These are phyloP conservation scores for Ploettnerulaceae sp. DNA, from an alignment of 2,329 filamentous ascomycete genomes.

Conservation along the genomic window DNA sequence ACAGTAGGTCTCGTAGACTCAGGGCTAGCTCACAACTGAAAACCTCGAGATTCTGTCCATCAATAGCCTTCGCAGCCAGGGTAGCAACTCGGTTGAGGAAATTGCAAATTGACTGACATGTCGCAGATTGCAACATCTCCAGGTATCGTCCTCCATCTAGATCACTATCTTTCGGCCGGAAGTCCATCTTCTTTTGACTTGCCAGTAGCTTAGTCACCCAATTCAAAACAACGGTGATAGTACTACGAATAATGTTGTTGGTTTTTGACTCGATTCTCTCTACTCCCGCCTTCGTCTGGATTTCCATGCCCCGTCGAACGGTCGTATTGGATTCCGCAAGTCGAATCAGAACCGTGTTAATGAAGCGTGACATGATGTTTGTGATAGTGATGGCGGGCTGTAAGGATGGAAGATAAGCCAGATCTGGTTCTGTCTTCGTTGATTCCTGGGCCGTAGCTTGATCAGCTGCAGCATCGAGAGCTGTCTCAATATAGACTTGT, in stretches of 20 bases:
- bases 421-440: constrained; percentile 78
- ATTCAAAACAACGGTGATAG: constrained; percentile 58
- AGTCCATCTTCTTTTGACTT: constrained; percentile 67
- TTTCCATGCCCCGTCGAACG: constrained; percentile 68
- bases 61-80: constrained; percentile 63
- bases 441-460: constrained; percentile 71
- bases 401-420: constrained; percentile 74
- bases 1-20: constrained; percentile 69
- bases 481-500: constrained; percentile 68
- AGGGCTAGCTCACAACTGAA: constrained; percentile 82
- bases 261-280: constrained; percentile 64
- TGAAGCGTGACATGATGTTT: constrained; percentile 89
- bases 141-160: constrained; percentile 46
- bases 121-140: constrained; percentile 78
- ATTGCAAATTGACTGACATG: constrained; percentile 73
- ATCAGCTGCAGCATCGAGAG: constrained; percentile 66
- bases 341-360: constrained; percentile 83
- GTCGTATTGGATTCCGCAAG: constrained; percentile 87
- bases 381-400: constrained; percentile 82
- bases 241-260: constrained; percentile 62
- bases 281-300: constrained; percentile 53
- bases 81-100: constrained; percentile 69
- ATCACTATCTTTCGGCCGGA: constrained; percentile 62
- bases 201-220: constrained; percentile 60
- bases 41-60: constrained; percentile 76